Evolutionary conservation across 177 flowering plant species (phyloP), one percentile per base, ranked within the genome.

Genomic region (Tripterygium wilfordii): DNA sequence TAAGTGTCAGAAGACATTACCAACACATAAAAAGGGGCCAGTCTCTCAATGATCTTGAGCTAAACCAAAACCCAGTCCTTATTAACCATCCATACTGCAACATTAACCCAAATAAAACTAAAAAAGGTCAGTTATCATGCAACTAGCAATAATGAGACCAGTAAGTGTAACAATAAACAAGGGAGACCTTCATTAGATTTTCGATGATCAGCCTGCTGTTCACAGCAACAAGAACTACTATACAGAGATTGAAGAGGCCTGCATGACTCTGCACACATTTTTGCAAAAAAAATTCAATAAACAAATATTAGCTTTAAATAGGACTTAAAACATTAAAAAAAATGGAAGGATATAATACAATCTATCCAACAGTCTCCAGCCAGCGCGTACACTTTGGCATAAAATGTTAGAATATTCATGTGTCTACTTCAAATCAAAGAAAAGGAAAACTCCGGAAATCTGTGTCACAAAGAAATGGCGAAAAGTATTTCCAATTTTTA

Each of bases 21-120:
- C 98, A 84, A 62, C 98, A 88, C 91, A 92, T 86, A 24, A 92
- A 49, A 24, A 88, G 83, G 10, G 96, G 98, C 98, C 98, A 92
- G 58, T 88, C 98, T 54, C 94, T 72, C 49, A 92, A 63, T 32
- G 95, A 82, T 48, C 21, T 76, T 32, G 98, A 77, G 53, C 91
- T 74, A 67, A 88, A 82, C 98, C 98, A 92, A 74, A 92, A 92
- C 17, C 88, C 94, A 28, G 88, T 21, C 42, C 69, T 65, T 37
- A 92, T 92, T 57, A 92, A 63, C 73, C 74, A 74, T 40, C 98
- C 98, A 78, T 92, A 92, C 99, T 86, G 84, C 81, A 79, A 51
- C 18, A 28, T n/a, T 37, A 24, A 33, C 10, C 25, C 30, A 22
- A 48, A 51, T 19, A 45, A 42, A 13, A 25, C 20, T 17, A 20